Evolutionary conservation across 805 yeast species (phyloP), one percentile per base, ranked within the genome.

Genomic region (Starmerella apicola): DNA sequence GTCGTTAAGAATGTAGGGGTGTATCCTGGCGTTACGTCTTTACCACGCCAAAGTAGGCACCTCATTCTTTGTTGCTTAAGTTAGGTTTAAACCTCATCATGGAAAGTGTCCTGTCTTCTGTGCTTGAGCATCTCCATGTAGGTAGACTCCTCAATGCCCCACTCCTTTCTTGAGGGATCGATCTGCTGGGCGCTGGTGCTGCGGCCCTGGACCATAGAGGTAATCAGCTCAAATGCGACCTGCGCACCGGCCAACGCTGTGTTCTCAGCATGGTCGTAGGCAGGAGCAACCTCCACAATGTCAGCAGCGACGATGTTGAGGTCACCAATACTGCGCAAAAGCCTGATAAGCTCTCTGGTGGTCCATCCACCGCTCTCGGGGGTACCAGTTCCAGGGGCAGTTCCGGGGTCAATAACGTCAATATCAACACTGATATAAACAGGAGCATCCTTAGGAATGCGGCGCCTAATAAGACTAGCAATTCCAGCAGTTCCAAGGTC

Each of bases 361-460:
- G 75, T 67, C 66, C 78, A 71, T 2, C 91, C 91, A 13, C 85
- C 91, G 3, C 70, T 72, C 53, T 80, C 91, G 49, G 78, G 71
- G 3, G 91, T 80, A 8, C 91, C 91, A 0, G 88, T 79, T 1
- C 81, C 86, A 13, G 86, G 81, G 3, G 83, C 83, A 37, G 66
- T 61, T 4, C 80, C 74, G 0, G 85, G 85, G 53, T 80, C 91
- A 44, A 80, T 63, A 25, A 71, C 68, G 48, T 76, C 79, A 44
- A 81, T 76, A 56, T 81, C 94, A n/a, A 82, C 79, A 17, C 83
- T 75, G 31, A 82, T 62, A 52, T 79, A 82, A 0, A 81, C 81
- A 9, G 91, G 88, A 8, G 67, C 64, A 21, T 32, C 46, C 39
- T 73, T 70, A 1, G 83, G 81, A 26, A 81, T 70, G 27, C 74